Conservation (phyloP, 2,329 filamentous ascomycete species). For the Talaromyces marneffei region DNA sequence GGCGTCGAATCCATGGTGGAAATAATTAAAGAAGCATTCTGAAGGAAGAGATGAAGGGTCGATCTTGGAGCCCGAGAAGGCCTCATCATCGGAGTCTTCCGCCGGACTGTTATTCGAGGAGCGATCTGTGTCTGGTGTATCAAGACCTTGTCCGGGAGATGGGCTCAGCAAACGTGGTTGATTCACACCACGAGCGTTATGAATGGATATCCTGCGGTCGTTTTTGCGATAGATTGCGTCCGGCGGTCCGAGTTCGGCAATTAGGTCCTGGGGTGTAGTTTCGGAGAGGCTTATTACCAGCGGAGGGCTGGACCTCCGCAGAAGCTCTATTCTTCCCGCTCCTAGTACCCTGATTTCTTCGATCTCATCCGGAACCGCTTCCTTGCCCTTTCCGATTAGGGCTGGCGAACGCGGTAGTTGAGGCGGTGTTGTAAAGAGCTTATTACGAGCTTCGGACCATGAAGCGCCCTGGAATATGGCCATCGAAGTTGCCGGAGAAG, state of each 20-base stretch:
- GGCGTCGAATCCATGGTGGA: slow-evolving; percentile 89
- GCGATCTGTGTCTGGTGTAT: slow-evolving; percentile 63
- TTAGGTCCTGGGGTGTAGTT: slow-evolving; percentile 85
- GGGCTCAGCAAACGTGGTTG: slow-evolving; percentile 32
- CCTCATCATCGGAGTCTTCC: slow-evolving; percentile 61
- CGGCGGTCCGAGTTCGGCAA: slow-evolving; percentile 84
- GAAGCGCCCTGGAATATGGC: slow-evolving; percentile 85
- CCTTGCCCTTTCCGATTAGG: slow-evolving; percentile 64
- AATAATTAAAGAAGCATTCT: slow-evolving; percentile 92
- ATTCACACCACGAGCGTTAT: slow-evolving; percentile 40
- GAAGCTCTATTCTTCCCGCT: slow-evolving; percentile 69
- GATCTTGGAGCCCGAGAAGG: slow-evolving; percentile 50
- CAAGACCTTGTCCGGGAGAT: slow-evolving; percentile 32
- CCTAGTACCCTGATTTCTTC: slow-evolving; percentile 73
- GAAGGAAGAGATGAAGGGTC: slow-evolving; percentile 49
- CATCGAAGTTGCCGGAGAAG: slow-evolving; percentile 74
- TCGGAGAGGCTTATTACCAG: slow-evolving; percentile 73
- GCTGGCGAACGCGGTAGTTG: slow-evolving; percentile 68
- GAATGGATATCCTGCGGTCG: slow-evolving; percentile 82
- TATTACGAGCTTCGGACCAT: slow-evolving; percentile 75
- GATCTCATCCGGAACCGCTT: slow-evolving; percentile 81
- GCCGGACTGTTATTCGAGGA: slow-evolving; percentile 67
- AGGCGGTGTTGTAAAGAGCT: slow-evolving; percentile 68
- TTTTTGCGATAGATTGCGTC: slow-evolving; percentile 92
- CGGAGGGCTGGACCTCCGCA: slow-evolving; percentile 61